Base-by-base conservation (phyloP, 2,329 filamentous ascomycete species). In the Fusarium sororula region DNA sequence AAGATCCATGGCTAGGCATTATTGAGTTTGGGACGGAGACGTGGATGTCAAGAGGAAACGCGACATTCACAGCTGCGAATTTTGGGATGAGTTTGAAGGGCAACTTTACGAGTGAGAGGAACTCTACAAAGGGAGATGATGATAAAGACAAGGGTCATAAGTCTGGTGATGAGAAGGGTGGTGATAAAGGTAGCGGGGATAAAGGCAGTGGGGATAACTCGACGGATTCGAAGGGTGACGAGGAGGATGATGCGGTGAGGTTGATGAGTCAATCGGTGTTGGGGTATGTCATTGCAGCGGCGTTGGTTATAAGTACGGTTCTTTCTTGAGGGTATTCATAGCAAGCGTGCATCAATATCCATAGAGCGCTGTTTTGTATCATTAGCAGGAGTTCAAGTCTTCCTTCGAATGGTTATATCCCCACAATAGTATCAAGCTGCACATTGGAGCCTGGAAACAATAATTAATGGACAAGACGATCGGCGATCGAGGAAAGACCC, bases 1-100 rank as follows among this genome's bases (percentile, higher is more conserved):
- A 74, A 12, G 58, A 78, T 17, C 75, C 77, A 4, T 78, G 65
- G 39, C 3, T 78, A 0, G 76, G 77, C 0, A 68, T 78, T 2
- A 62, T 78, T 1, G 77, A 78, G 38, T 78, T 78, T 12, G 77
- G 77, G 4, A 71, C 77, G 0, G 76, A 78, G 30, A 78, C 76
- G 4, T 78, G 77, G 77, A 47, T 74, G 15, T 78, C 77, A 0
- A 57, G 65, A 1, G 76, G 75, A 3, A 78, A 78, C 26, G 77
- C 76, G 1, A 78, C 77, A 1, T 78, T 78, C 8, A 78, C 74
- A 13, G 75, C 77, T 11, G 75, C 77, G 2, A 75, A 78, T 28
- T 78, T 77, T 38, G 63, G 39, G 5, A 78, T 78, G 76, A 37
- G 64, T 13, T 28, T 78, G 8, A 69, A 75, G 12, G 67, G 65